A percentile compares a stretch with the other conserved stretches of the same genome.
Conservation (phyloP, 2,329 filamentous ascomycete species). For the Penicillium sp. region DNA sequence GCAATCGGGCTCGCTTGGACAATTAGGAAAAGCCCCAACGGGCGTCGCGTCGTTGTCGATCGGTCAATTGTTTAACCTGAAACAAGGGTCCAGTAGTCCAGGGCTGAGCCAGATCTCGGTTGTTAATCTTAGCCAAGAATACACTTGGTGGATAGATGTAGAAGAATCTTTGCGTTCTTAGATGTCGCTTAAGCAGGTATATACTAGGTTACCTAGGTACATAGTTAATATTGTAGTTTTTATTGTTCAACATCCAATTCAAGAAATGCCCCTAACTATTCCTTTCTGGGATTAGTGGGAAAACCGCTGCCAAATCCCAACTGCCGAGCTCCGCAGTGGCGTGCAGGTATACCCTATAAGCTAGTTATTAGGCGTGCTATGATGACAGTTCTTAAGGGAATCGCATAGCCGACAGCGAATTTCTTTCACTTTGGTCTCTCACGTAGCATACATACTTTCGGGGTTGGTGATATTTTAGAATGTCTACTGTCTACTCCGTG, state of each 20-base stretch:
- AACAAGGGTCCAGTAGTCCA: conserved; percentile 17
- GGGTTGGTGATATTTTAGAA: conserved; percentile 4
- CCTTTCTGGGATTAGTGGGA: conserved; percentile 11
- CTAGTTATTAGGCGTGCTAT: neutral
- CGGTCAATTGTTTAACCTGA: conserved; percentile 8
- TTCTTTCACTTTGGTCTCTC: neutral
- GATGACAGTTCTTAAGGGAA: neutral
- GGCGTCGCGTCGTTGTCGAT: conserved; percentile 10
- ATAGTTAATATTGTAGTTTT: neutral
- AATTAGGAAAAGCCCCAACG: conserved; percentile 6
- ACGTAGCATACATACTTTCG: conserved; percentile 8
- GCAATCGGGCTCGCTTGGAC: neutral
- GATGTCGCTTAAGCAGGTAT: neutral
- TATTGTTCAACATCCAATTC: neutral
- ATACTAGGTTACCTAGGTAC: neutral
- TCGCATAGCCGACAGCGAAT: neutral
- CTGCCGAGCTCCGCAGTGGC: conserved; percentile 16
- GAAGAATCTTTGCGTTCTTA: neutral
- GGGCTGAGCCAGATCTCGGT: conserved; percentile 14
- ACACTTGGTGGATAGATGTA: neutral
- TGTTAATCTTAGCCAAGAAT: conserved; percentile 6
- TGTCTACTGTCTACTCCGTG: conserved; percentile 4
- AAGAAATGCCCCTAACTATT: conserved; percentile 1
- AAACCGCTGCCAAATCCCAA: conserved; percentile 12
- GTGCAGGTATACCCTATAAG: neutral